Percentiles rank a stretch among this genome's conserved stretches.
Evolutionary conservation across 495 filamentous ascomycete species (phyloP).

Genomic region (Aspergillus nidulans): DNA sequence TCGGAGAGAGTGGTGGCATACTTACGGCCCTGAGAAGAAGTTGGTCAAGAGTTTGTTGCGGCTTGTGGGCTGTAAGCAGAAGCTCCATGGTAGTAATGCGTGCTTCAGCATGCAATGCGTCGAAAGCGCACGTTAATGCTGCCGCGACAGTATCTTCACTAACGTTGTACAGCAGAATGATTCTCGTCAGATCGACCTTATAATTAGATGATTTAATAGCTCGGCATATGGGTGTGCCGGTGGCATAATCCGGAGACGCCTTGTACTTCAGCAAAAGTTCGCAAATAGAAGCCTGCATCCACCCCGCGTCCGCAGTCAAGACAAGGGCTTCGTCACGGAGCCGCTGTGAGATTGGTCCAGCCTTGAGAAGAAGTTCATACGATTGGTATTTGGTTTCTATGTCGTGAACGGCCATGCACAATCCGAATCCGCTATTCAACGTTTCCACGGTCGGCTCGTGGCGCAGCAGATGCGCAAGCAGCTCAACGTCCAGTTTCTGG

Average conservation of each 20-base stretch:
- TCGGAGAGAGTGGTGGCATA: not conserved
- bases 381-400: not conserved
- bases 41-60: conserved; percentile 3
- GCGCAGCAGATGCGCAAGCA: conserved; percentile 3
- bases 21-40: conserved; percentile 7
- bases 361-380: conserved; percentile 3
- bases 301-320: not conserved
- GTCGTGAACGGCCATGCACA: conserved; percentile 1
- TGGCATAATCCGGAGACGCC: conserved; percentile 5
- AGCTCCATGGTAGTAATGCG: conserved; percentile 3
- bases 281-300: conserved; percentile 4
- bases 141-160: conserved; percentile 4
- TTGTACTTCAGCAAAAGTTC: conserved; percentile 3
- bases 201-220: conserved; percentile 3
- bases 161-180: conserved; percentile 1
- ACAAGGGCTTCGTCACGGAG: conserved; percentile 9
- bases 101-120: not conserved
- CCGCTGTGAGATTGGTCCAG: not conserved
- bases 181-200: not conserved
- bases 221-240: not conserved
- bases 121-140: conserved; percentile 3
- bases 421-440: conserved; percentile 2
- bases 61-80: not conserved
- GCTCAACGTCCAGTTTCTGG: not conserved
- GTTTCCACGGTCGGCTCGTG: conserved; percentile 1